Evolutionary conservation across 192 early-diverging fungal species (phyloP), one percentile per base, ranked within the genome.

Genomic region (Coemansia sp.): DNA sequence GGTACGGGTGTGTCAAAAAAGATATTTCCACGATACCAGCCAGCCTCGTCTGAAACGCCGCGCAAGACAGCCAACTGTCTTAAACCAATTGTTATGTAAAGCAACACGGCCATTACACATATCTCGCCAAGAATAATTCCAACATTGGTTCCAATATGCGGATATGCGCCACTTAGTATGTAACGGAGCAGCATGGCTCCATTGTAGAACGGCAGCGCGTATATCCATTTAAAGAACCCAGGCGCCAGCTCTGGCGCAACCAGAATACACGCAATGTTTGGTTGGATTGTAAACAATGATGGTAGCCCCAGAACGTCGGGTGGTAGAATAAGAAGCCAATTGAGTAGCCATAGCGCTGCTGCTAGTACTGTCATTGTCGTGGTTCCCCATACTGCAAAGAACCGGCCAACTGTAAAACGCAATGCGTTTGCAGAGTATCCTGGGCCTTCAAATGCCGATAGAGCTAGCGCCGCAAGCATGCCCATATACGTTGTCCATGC

Each of bases 191-290:
- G 63, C 57, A 73, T 73, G 8, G 80, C 62, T 1, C 76, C 85
- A 39, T 86, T 86, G 48, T 72, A 71, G 61, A 84, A 86, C 5
- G 85, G 85, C 70, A 81, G 66, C 12, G 78, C 70, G 12, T 77
- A 80, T 40, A 76, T 55, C 56, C 68, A 68, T 8, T 69, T 71
- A 51, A 69, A 86, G 58, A 81, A 86, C 0, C 48, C 6, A 0
- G 76, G 74, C 49, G 83, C 76, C 52, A 81, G n/a, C 16, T 81
- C 82, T 1, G 74, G 63, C 0, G 75, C 62, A 16, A 72, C 52
- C 59, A 84, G 54, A 10, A 69, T 57, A 0, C 74, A 77, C 49
- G 68, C 80, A 1, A 84, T 73, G 18, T 83, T 84, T 26, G 69
- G 43, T 9, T 71, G 2, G 1, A 72, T 58, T 10, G 67, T 61